Evolutionary conservation across 2,329 filamentous ascomycete species (phyloP).

Genomic region (Colletotrichum australisinense): DNA sequence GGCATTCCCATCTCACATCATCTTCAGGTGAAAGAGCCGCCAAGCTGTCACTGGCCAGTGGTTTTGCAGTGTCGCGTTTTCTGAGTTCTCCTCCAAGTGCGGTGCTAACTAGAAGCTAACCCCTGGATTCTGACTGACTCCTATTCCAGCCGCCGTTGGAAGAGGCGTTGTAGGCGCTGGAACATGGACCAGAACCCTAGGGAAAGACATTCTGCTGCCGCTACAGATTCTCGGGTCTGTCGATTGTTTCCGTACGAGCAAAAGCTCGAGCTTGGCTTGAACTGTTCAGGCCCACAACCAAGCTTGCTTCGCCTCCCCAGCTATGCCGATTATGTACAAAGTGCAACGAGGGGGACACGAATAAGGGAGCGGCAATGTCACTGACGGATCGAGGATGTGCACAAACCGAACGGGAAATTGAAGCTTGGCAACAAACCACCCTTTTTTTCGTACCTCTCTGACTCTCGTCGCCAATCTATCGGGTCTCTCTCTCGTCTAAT

Average conservation of each 20-base stretch:
- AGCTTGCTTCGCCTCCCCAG: conserved; percentile 18
- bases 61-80: not conserved
- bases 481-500: not conserved
- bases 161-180: not conserved
- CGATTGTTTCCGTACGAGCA: not conserved
- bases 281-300: conserved; percentile 12
- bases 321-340: conserved; percentile 13
- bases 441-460: not conserved
- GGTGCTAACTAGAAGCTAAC: no score
- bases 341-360: conserved; percentile 14
- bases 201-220: not conserved
- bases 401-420: not conserved
- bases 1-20: not conserved
- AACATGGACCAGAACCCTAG: not conserved
- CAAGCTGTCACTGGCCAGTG: not conserved
- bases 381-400: not conserved
- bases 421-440: not conserved
- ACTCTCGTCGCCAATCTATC: not conserved
- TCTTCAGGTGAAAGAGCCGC: not conserved
- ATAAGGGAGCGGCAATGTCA: conserved; percentile 4
- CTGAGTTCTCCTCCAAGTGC: not conserved
- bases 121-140: not conserved
- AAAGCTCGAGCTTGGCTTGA: not conserved
- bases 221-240: not conserved
- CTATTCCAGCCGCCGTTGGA: not conserved